Evolutionary conservation across 495 filamentous ascomycete genomes (phyloP).

Genomic region (Ascobolus immersus): DNA sequence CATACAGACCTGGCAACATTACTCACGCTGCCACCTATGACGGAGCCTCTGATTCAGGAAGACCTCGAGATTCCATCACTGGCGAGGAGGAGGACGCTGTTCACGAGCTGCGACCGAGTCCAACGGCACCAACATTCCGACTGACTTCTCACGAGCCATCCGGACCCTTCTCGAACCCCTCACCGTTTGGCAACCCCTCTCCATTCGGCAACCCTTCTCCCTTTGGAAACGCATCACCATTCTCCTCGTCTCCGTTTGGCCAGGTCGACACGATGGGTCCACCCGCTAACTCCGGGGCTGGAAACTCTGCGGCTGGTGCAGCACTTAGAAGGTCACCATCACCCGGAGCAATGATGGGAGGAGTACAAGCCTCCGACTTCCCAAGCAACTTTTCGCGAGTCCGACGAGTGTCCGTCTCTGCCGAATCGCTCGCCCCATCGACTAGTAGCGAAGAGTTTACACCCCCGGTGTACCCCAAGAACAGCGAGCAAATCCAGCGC

Average conservation of each 20-base stretch:
- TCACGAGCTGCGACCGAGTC: not conserved
- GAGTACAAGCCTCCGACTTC: not conserved
- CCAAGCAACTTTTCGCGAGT: slow-evolving; percentile 83
- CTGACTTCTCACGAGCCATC: too few relatives aligned
- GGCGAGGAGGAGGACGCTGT: slow-evolving; percentile 25
- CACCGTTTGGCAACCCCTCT: too few relatives aligned
- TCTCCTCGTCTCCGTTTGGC: too few relatives aligned
- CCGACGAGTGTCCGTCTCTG: slow-evolving; percentile 85
- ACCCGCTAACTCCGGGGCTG: too few relatives aligned
- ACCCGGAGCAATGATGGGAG: slow-evolving; percentile 10
- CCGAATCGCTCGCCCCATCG: slow-evolving; percentile 79
- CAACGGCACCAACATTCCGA: not conserved
- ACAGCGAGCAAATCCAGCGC: slow-evolving; percentile 49
- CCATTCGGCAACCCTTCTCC: too few relatives aligned
- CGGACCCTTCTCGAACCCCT: too few relatives aligned
- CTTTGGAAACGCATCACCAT: too few relatives aligned
- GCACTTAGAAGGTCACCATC: too few relatives aligned
- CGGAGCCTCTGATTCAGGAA: slow-evolving; percentile 17
- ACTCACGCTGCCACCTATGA: too few relatives aligned
- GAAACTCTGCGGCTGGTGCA: too few relatives aligned
- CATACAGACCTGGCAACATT: too few relatives aligned
- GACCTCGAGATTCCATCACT: slow-evolving; percentile 28
- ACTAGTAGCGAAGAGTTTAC: slow-evolving; percentile 69
- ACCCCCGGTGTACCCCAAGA: slow-evolving; percentile 62
- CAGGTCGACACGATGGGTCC: too few relatives aligned